Evolutionary conservation across 352 stramenopile genomes (phyloP).

Genomic region (Globisporangium okanoganense): DNA sequence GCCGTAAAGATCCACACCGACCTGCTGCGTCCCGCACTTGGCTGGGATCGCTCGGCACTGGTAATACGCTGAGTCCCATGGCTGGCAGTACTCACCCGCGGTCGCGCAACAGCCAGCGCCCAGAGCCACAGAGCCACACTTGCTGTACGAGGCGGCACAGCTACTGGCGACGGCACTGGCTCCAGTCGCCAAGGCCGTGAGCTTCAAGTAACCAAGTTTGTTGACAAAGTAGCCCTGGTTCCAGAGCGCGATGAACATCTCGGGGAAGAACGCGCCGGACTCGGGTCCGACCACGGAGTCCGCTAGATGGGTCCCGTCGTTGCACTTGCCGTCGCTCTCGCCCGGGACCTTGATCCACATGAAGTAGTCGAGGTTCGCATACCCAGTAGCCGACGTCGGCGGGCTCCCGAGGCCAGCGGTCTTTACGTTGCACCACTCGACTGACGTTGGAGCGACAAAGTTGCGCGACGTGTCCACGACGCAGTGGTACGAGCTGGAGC

Average conservation of each 20-base stretch:
- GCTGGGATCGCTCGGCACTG: constrained; percentile 1
- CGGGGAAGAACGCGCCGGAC: constrained; percentile 56
- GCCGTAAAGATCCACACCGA: constrained; percentile 1
- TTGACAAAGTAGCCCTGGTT: too few relatives aligned
- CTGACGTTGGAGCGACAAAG: too few relatives aligned
- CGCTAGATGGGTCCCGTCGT: too few relatives aligned
- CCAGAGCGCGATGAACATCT: constrained; percentile 57
- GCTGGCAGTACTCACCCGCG: constrained; percentile 4
- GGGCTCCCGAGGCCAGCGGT: constrained; percentile 36
- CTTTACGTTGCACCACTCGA: constrained; percentile 62
- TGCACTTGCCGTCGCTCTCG: constrained; percentile 60
- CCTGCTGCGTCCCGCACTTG: constrained; percentile 4
- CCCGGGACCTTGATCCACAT: constrained; percentile 70
- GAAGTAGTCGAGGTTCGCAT: too few relatives aligned
- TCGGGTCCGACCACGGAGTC: constrained; percentile 47
- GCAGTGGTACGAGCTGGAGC: constrained; percentile 40
- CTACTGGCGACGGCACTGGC: too few relatives aligned
- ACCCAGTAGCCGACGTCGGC: constrained; percentile 21
- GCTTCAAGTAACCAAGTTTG: too few relatives aligned
- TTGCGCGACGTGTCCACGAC: constrained; percentile 65
- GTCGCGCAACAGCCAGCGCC: neutral
- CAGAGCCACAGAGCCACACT: neutral
- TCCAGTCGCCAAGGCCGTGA: too few relatives aligned
- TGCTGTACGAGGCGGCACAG: neutral
- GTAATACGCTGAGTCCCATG: constrained; percentile 9